phyloP scores from a whole-genome alignment of 305 asterid genomes.

The Solanum hybrid region DNA sequence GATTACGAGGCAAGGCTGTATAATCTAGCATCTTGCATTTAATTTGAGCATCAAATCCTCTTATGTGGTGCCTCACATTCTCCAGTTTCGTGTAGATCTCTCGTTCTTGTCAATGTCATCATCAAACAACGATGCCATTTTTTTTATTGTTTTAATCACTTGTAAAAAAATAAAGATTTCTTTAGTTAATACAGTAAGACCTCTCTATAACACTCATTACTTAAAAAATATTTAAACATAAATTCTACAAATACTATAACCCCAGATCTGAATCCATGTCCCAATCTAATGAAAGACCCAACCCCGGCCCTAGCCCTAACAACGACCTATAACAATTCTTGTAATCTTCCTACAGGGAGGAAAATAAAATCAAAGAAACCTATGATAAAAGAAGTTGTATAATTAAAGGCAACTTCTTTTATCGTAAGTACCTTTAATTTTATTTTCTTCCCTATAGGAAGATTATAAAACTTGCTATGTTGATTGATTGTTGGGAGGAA shows the following conservation, averaged over 20 bases:
- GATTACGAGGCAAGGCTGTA: not conserved
- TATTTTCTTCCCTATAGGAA: not conserved
- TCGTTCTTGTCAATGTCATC: not conserved
- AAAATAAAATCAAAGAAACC: not conserved
- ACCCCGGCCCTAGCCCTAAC: not conserved
- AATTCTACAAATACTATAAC: too few relatives aligned
- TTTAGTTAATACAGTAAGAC: too few relatives aligned
- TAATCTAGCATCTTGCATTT: not conserved
- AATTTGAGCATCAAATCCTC: not conserved
- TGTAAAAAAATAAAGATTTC: not conserved
- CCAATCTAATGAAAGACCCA: not conserved
- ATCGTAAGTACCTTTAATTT: not conserved
- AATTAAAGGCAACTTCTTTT: not conserved
- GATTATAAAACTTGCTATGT: not conserved
- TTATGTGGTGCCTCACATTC: not conserved
- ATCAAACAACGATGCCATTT: not conserved
- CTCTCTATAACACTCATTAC: not conserved
- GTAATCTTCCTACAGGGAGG: not conserved
- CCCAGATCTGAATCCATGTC: not conserved
- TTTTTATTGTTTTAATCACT: not conserved
- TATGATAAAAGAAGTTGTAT: not conserved
- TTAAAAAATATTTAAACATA: not conserved
- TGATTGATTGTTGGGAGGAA: not conserved
- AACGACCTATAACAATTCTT: not conserved
- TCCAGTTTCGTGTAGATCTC: not conserved